A percentile compares a stretch with the other conserved stretches of the same genome.
Evolutionary conservation across 1,139 yeast species (phyloP).

Genomic region (Saccharomycopsis hybrid): DNA sequence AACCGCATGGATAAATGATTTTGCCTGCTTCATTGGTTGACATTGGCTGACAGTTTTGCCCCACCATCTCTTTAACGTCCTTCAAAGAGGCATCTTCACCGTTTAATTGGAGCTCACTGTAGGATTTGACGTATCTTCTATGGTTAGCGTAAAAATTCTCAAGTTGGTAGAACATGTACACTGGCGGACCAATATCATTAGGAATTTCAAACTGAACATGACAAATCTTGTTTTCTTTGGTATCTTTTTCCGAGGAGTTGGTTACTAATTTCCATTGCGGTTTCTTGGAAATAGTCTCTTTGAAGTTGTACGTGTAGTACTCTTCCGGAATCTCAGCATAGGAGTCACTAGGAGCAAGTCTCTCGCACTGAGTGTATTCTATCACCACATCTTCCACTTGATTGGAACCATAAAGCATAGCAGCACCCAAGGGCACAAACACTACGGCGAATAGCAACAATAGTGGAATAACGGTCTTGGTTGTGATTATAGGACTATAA

Average conservation of each 20-base stretch:
- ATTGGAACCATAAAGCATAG: slow-evolving; percentile 76
- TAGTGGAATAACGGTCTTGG: slow-evolving; percentile 80
- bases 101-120: slow-evolving; percentile 81
- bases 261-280: slow-evolving; percentile 66
- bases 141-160: slow-evolving; percentile 89
- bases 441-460: slow-evolving; percentile 70
- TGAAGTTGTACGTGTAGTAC: slow-evolving; percentile 50
- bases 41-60: slow-evolving; percentile 87
- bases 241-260: slow-evolving; percentile 44
- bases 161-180: slow-evolving; percentile 72
- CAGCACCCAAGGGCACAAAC: slow-evolving; percentile 89
- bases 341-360: slow-evolving; percentile 44
- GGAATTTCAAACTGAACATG: slow-evolving; percentile 76
- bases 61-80: slow-evolving; percentile 58
- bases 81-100: slow-evolving; percentile 59
- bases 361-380: slow-evolving; percentile 73
- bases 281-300: slow-evolving; percentile 27
- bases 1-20: slow-evolving; percentile 85
- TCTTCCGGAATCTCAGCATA: slow-evolving; percentile 59
- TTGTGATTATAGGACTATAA: slow-evolving; percentile 74
- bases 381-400: slow-evolving; percentile 72
- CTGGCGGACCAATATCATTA: slow-evolving; percentile 63
- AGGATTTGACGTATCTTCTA: slow-evolving; percentile 86
- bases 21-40: slow-evolving; percentile 48
- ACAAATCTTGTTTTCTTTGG: slow-evolving; percentile 57